Evolutionary conservation across 176 grass and related monocot species (phyloP), one percentile per base, ranked within the genome.

Genomic region (Avena eriantha): DNA sequence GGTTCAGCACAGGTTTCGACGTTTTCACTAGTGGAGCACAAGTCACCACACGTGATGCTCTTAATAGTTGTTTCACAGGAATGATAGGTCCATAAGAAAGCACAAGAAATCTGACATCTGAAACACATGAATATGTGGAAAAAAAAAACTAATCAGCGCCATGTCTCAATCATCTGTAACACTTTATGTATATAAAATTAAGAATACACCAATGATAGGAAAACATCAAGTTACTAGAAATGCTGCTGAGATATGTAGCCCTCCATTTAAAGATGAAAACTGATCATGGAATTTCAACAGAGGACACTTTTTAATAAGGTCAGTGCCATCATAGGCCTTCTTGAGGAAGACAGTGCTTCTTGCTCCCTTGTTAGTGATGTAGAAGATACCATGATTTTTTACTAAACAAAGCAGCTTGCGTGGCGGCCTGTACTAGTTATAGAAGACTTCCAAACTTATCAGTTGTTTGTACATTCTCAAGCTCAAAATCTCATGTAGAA

Each of bases 311-410:
- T 94, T 86, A 72, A 95, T 86, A 80, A 95, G 82, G 29, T 89
- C 69, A 47, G 68, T 83, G 21, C 80, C 90, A 74, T 89, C 90
- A 79, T 95, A 98, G 29, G 90, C 96, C 61, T 98, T 93, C 70
- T 98, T 95, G 34, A 98, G 88, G 60, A 95, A 95, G 24, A 95
- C 88, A 48, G 93, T 95, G 59, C 96, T 98, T 72, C 88, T 93
- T 80, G 90, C 78, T 64, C 93, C 93, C 87, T 95, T 98, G 73
- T 95, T 98, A n/a, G 93, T 98, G 75, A 95, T 95, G 55, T 95
- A 95, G 87, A 95, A 98, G 24, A 98, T 92, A 11, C 93, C 96
- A 67, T 98, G 96, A 91, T 94, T 92, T 91, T 94, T 95, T 48
- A 98, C 71, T 69, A 95, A 81, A 86, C 93, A 95, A 49, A 98